phyloP scores from a whole-genome alignment of 2,329 filamentous ascomycete genomes.

The Thermothelomyces thermophilus region DNA sequence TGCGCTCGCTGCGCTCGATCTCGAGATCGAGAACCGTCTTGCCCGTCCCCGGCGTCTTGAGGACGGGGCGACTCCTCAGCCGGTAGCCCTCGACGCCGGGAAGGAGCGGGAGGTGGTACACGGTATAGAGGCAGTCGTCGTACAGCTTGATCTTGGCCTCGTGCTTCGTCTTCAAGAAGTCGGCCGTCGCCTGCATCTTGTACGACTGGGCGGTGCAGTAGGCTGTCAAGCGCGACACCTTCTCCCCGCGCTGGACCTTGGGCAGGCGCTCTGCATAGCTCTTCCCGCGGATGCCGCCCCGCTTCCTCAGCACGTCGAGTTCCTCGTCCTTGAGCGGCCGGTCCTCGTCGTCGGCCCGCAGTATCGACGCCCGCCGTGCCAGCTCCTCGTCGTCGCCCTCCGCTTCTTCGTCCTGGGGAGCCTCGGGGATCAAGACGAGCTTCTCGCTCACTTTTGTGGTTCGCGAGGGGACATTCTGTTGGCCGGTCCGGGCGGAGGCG shows the following conservation, averaged over 20 bases:
- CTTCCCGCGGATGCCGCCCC: constrained; percentile 63
- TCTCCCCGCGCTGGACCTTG: constrained; percentile 79
- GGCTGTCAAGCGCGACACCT: constrained; percentile 82
- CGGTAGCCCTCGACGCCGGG: constrained; percentile 82
- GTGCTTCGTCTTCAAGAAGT: constrained; percentile 82
- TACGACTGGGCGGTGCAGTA: constrained; percentile 95
- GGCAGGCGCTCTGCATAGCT: constrained; percentile 91
- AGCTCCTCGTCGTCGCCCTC: constrained; percentile 51
- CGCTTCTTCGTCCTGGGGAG: constrained; percentile 51
- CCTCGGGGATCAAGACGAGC: constrained; percentile 87
- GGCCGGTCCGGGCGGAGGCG: constrained; percentile 33
- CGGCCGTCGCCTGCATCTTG: constrained; percentile 79
- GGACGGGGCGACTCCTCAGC: constrained; percentile 78
- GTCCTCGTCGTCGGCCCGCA: constrained; percentile 47
- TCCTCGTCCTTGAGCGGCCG: constrained; percentile 62
- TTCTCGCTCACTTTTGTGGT: constrained; percentile 96
- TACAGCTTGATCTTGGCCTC: constrained; percentile 92
- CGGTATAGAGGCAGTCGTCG: constrained; percentile 93
- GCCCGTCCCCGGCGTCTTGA: constrained; percentile 83
- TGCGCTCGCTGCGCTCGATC: constrained; percentile 85
- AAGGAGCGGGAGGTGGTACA: constrained; percentile 86
- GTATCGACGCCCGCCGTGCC: constrained; percentile 35
- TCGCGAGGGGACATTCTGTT: constrained; percentile 65
- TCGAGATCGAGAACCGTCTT: constrained; percentile 91
- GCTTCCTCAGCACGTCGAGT: constrained; percentile 55